Base-by-base conservation (phyloP, 495 filamentous ascomycete genomes). In the Hypoxylon cercidicola region DNA sequence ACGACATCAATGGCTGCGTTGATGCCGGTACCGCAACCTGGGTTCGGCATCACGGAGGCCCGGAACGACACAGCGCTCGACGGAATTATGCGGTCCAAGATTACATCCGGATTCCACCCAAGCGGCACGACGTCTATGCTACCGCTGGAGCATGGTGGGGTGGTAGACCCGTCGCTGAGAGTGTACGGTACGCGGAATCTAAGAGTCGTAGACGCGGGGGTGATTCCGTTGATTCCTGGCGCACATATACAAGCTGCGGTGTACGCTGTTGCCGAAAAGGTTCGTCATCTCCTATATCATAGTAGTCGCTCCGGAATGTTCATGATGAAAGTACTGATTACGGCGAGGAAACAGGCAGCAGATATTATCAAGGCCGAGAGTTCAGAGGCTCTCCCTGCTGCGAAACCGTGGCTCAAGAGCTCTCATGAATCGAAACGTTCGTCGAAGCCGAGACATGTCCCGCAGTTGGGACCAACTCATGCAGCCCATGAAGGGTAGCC, bases 231-330 rank as follows among this genome's bases (percentile, higher is more conserved):
- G 50, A 78, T 87, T 21, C 76, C 85, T 3, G 72, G 76, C 12
- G 80, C 78, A 0, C 84, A 88, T 73, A 75, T 81, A 21, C 77
- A 77, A 28, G 71, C 80, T 1, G 84, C 80, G 0, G 71, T 86
- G 4, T 90, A 89, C 67, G 85, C 85, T 0, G 69, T 89, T 59
- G 86, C 85, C 1, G 86, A 89, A 66, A 82, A 79, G 72, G 85
- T 78, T 54, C 15, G 49, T 63, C 11, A 7, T 44, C 21, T 6
- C 0, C 13, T 68, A 37, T 13, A 19, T 45, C n/a, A 41, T 41
- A 6, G 13, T 23, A 28, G 3, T 28, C 7, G n/a, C n/a, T n/a
- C n/a, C 11, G 9, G 28, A 16, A 15, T 30, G 16, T 11, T 3
- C 5, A 1, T 7, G 25, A 23, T n/a, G 30, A 35, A 16, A 39